Conservation (phyloP, 331 rosid genomes). For the Acacia pycnantha region DNA sequence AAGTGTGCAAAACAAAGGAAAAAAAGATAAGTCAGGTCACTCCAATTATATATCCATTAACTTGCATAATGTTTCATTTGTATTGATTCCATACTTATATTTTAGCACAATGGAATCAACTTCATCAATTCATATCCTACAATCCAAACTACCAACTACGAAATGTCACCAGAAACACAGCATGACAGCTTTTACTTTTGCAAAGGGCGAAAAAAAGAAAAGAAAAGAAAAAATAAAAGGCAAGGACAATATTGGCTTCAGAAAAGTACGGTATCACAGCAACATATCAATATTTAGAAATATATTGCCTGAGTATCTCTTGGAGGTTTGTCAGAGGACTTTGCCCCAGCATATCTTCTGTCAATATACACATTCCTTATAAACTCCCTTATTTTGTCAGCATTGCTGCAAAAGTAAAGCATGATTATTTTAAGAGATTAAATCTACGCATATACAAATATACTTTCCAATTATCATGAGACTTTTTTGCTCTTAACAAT, state of each 20-base stretch:
- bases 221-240: neutral
- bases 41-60: neutral
- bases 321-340: constrained; percentile 72
- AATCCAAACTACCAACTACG: neutral
- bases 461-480: neutral
- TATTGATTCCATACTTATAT: neutral
- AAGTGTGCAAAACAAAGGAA: neutral
- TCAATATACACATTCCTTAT: constrained; percentile 75
- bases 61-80: neutral
- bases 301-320: constrained; percentile 76
- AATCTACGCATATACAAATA: neutral
- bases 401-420: constrained; percentile 64
- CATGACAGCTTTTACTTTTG: neutral
- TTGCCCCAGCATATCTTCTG: constrained; percentile 65
- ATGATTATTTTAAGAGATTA: constrained; percentile 23
- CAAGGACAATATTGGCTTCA: neutral
- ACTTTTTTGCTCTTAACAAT: constrained; percentile 1
- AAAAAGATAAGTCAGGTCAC: constrained; percentile 15
- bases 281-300: constrained; percentile 21
- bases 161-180: constrained; percentile 6
- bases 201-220: neutral
- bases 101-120: constrained; percentile 12
- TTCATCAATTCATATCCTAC: neutral
- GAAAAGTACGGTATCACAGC: neutral
- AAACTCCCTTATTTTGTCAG: constrained; percentile 74